Evolutionary conservation across 2,329 filamentous ascomycete species (phyloP).

Genomic region (Dactylellina haptotyla): DNA sequence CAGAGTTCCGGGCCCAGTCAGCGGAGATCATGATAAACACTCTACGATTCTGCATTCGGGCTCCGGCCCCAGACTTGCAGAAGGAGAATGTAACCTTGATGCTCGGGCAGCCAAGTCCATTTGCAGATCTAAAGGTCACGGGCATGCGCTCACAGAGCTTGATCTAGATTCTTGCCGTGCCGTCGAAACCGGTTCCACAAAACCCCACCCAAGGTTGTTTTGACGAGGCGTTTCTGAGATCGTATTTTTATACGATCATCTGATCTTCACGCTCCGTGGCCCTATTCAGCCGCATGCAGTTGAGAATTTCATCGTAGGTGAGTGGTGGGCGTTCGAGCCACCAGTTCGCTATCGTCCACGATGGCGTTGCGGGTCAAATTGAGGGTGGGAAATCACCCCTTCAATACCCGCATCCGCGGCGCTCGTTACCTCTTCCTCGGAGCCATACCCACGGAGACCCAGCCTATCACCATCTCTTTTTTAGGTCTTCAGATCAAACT

Average conservation of each 20-base stretch:
- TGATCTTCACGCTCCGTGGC: background rate
- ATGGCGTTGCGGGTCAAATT: background rate
- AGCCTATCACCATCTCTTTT: slow-evolving; percentile 6
- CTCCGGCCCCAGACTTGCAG: background rate
- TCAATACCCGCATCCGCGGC: slow-evolving; percentile 38
- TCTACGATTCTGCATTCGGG: background rate
- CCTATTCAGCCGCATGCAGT: background rate
- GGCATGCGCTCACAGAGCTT: too few relatives aligned
- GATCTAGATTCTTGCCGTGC: background rate
- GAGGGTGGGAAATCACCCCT: background rate
- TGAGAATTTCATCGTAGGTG: background rate
- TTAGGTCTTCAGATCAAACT: too few relatives aligned
- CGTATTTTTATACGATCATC: background rate
- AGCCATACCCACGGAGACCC: background rate
- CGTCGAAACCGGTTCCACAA: background rate
- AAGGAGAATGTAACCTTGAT: background rate
- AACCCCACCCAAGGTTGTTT: background rate
- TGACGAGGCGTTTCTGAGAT: background rate
- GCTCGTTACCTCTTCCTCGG: slow-evolving; percentile 24
- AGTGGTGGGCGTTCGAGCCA: too few relatives aligned
- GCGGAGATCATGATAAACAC: background rate
- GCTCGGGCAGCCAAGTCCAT: too few relatives aligned
- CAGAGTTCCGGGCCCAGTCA: background rate
- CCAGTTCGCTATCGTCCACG: too few relatives aligned
- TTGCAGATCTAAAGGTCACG: too few relatives aligned